Base-by-base conservation (phyloP, 2,329 filamentous ascomycete species). In the Aquanectria penicillioides region DNA sequence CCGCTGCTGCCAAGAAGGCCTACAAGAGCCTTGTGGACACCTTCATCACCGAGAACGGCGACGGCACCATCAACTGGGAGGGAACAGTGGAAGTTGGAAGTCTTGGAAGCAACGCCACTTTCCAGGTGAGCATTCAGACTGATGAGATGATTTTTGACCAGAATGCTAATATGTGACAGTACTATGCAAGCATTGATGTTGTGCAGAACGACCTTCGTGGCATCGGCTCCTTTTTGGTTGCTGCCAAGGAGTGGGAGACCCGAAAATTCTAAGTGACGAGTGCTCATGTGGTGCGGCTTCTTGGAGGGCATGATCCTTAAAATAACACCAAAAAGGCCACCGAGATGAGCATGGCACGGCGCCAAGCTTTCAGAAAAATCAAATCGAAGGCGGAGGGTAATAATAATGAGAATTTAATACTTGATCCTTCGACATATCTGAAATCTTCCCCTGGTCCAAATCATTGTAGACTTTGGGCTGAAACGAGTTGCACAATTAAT, bases 61-160 rank as follows among this genome's bases (percentile, higher is more conserved):
- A 83, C 57, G 80, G 80, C 0, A 83, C 81, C 0, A 64, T 85
- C 40, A 78, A 77, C 50, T 85, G 78, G 72, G 79, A 83, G 59
- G 80, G 81, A 1, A 86, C 83, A 0, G 83, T 85, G 1, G 70
- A 75, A 44, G 83, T 85, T 9, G 82, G 83, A 40, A 83, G 80
- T 48, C 64, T 86, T 61, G 78, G 75, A 62, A 78, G 78, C 10
- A 75, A 81, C 61, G 83, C 78, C 3, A 77, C 75, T 8, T 86
- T 83, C 62, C 77, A 83, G 71, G 81, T 83, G 65, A 72, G 74
- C n/a, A n/a, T 40, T 4, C 2, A 6, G 17, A 7, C 5, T 4
- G 4, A 4, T 12, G 3, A 5, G 2, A 0, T 13, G 2, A 8
- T 4, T 2, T 12, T 6, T 18, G 3, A 2, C 3, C 10, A 9